Conservation (phyloP, 352 stramenopile genomes). For the Globisporangium spiculum region DNA sequence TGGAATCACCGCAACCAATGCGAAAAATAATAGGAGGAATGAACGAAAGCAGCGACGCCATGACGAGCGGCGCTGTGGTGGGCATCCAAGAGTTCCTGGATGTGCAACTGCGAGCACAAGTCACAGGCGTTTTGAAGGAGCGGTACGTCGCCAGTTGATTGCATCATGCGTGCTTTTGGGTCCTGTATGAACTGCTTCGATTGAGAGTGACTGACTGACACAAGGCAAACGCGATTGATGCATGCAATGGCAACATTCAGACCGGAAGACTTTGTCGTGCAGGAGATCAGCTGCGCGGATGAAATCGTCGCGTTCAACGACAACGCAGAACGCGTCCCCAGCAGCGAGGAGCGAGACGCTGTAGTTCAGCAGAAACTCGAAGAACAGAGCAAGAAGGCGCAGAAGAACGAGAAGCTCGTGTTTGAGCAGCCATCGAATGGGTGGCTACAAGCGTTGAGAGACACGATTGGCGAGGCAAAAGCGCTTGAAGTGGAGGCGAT, state of each 20-base stretch:
- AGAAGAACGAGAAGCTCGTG: conserved; percentile 43
- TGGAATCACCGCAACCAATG: neutral
- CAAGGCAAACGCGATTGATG: conserved; percentile 2
- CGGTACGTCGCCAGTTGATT: conserved; percentile 26
- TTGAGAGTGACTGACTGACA: neutral
- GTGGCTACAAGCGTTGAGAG: conserved; percentile 43
- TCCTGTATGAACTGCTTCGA: neutral
- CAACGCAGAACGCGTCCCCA: conserved; percentile 27
- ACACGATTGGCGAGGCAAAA: conserved; percentile 22
- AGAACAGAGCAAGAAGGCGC: conserved; percentile 14
- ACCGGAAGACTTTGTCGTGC: conserved; percentile 69
- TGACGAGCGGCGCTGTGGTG: conserved; percentile 23
- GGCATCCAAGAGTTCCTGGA: conserved; percentile 49
- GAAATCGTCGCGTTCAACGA: conserved; percentile 38
- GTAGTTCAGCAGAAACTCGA: conserved; percentile 33
- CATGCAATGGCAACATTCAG: conserved; percentile 14
- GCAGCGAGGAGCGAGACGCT: conserved; percentile 27
- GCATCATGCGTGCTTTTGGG: neutral
- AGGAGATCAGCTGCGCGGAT: conserved; percentile 49
- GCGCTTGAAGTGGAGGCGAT: conserved; percentile 26
- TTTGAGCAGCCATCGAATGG: conserved; percentile 48
- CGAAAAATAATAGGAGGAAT: neutral
- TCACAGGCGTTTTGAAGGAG: conserved; percentile 43
- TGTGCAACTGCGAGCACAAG: conserved; percentile 4
- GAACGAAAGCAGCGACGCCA: neutral